A percentile compares a stretch with the other conserved stretches of the same genome.
phyloP scores from a whole-genome alignment of 2,329 filamentous ascomycete genomes.

The Colletotrichum sp. region DNA sequence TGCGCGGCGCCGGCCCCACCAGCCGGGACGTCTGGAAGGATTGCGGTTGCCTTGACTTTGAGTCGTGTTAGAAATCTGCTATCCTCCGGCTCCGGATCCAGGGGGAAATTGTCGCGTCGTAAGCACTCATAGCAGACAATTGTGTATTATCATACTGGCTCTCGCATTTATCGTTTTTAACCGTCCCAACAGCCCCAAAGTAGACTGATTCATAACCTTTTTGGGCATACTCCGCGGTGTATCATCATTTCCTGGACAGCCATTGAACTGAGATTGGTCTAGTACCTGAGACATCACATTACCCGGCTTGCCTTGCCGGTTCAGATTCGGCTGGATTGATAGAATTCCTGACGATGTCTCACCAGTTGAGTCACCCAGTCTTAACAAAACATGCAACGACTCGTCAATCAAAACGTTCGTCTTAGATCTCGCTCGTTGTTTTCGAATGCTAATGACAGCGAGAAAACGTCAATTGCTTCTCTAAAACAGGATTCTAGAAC shows the following conservation, averaged over 20 bases:
- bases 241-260: not conserved
- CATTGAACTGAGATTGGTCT: not conserved
- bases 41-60: not conserved
- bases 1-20: not conserved
- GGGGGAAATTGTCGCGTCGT: not conserved
- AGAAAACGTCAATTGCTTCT: not conserved
- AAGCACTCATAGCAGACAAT: not conserved
- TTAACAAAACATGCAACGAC: not conserved
- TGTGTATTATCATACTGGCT: not conserved
- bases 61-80: not conserved
- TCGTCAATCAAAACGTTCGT: not conserved
- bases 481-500: not conserved
- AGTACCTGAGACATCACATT: not conserved
- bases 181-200: not conserved
- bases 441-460: not conserved
- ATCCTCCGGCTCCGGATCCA: not conserved
- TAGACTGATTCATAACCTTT: not conserved
- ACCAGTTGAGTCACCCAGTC: not conserved
- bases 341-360: not conserved
- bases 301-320: not conserved
- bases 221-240: not conserved
- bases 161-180: not conserved
- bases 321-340: not conserved
- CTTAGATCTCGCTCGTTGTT: not conserved
- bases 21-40: not conserved